Evolutionary conservation across 164 flowering plant species (phyloP), one percentile per base, ranked within the genome.

Genomic region (Tetrastigma voinierianum): DNA sequence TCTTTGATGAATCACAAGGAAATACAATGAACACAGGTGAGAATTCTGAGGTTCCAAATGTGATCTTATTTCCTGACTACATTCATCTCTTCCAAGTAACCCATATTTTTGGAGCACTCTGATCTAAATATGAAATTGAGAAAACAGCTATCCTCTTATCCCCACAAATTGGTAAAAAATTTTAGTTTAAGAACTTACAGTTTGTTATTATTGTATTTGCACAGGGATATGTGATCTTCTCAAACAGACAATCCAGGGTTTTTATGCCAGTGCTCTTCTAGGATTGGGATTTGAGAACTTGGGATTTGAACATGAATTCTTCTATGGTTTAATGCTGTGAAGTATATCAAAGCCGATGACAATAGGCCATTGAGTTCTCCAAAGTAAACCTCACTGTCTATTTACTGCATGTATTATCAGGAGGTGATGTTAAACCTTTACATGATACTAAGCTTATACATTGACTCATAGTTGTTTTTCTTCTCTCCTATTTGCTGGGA

Each of bases 251-350:
- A 56, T 75, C 65, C 63, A 74, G 67, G 67, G 57, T 60, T 24
- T 81, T 52, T 74, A 25, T 53, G 71, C 69, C 58, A 67, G 79
- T 64, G 74, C 66, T 59, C 78, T 82, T 73, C 76, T 83, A 66
- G 86, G 84, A 64, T 65, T 86, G 67, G 84, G 84, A 55, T 18
- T 83, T 57, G 72, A 61, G 51, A 66, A 61, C 64, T 53, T 80
- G 60, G 87, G 84, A 45, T 69, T 78, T 19, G 79, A 68, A 3
- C 66, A 80, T 64, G 85, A 86, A 52, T 86, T 86, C 80, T 86
- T 80, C 77, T 24, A 77, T 59, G 80, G 83, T 23, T 76, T 85
- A 67, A 72, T 68, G 66, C 79, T 68, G 54, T 84, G 70, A 77
- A 70, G 74, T 62, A 62, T 63, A 69, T 64, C 32, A 16, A 32